phyloP scores from a whole-genome alignment of 2,329 filamentous ascomycete species.

The Colletotrichum australisinense region DNA sequence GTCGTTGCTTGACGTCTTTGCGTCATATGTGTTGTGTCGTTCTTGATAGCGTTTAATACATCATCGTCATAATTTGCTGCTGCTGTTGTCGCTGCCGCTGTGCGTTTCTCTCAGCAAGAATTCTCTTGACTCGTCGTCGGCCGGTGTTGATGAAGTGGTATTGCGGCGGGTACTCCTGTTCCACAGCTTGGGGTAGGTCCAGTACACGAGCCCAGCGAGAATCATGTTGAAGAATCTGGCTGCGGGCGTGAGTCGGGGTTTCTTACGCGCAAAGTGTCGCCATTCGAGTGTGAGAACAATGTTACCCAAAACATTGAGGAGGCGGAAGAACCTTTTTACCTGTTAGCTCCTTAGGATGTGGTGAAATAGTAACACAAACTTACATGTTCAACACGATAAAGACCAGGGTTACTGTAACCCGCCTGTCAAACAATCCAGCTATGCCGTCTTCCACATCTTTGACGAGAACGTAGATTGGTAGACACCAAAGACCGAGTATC shows the following conservation, averaged over 20 bases:
- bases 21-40: not conserved
- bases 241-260: slow-evolving; percentile 38
- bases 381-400: slow-evolving; percentile 53
- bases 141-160: slow-evolving; percentile 34
- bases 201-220: slow-evolving; percentile 49
- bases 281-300: slow-evolving; percentile 50
- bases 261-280: slow-evolving; percentile 50
- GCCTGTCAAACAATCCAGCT: slow-evolving; percentile 11
- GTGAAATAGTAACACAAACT: slow-evolving; percentile 35
- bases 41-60: not conserved
- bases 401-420: slow-evolving; percentile 44
- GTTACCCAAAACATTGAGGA: slow-evolving; percentile 53
- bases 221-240: slow-evolving; percentile 40
- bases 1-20: not conserved
- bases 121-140: slow-evolving; percentile 30
- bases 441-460: slow-evolving; percentile 28
- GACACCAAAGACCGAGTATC: slow-evolving; percentile 47
- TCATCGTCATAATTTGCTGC: slow-evolving; percentile 31
- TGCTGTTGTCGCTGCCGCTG: slow-evolving; percentile 27
- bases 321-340: slow-evolving; percentile 47
- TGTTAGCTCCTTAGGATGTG: slow-evolving; percentile 13
- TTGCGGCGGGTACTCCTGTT: slow-evolving; percentile 48
- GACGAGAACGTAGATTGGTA: slow-evolving; percentile 39
- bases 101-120: slow-evolving; percentile 29
- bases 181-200: slow-evolving; percentile 53